Percentiles rank a stretch among this genome's conserved stretches.
phyloP scores from a whole-genome alignment of 768 basidiomycete species.

The Coprinopsis strossmayeri region DNA sequence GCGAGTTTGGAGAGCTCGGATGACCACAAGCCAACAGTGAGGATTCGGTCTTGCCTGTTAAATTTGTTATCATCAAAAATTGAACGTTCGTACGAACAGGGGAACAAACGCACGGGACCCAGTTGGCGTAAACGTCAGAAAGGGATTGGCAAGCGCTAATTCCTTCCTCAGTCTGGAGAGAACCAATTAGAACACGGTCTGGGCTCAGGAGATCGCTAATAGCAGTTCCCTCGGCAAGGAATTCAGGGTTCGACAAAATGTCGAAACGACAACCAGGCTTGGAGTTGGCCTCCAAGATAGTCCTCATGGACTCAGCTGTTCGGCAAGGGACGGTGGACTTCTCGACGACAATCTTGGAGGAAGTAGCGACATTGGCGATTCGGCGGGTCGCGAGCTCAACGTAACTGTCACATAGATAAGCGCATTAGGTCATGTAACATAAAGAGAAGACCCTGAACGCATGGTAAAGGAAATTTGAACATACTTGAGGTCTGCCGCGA shows the following conservation, averaged over 20 bases:
- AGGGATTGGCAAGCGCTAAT: conserved; percentile 73
- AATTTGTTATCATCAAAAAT: background rate
- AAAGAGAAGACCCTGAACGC: background rate
- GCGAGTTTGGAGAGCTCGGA: conserved; percentile 98
- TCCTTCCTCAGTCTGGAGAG: conserved; percentile 85
- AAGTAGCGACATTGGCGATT: conserved; percentile 85
- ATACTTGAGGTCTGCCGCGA: conserved; percentile 97
- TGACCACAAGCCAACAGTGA: conserved; percentile 97
- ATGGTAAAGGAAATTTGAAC: conserved; percentile 20
- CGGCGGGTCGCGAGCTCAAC: conserved; percentile 95
- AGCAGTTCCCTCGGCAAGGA: conserved; percentile 97
- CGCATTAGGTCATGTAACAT: no score
- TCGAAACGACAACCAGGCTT: conserved; percentile 88
- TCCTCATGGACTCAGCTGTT: conserved; percentile 98
- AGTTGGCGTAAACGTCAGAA: conserved; percentile 83
- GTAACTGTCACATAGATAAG: conserved; percentile 72
- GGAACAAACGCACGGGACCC: conserved; percentile 74
- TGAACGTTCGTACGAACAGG: background rate
- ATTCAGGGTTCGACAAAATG: conserved; percentile 99
- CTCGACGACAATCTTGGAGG: conserved; percentile 97
- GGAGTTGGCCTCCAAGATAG: conserved; percentile 97
- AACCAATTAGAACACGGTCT: conserved; percentile 96
- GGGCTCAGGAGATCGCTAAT: conserved; percentile 83
- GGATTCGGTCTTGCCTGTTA: conserved; percentile 61
- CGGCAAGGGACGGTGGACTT: conserved; percentile 99